Percentiles rank a stretch among this genome's conserved stretches.
These are phyloP conservation scores for Phaeosphaeriaceae sp. DNA, from an alignment of 2,329 filamentous ascomycete genomes.

Conservation along the genomic window DNA sequence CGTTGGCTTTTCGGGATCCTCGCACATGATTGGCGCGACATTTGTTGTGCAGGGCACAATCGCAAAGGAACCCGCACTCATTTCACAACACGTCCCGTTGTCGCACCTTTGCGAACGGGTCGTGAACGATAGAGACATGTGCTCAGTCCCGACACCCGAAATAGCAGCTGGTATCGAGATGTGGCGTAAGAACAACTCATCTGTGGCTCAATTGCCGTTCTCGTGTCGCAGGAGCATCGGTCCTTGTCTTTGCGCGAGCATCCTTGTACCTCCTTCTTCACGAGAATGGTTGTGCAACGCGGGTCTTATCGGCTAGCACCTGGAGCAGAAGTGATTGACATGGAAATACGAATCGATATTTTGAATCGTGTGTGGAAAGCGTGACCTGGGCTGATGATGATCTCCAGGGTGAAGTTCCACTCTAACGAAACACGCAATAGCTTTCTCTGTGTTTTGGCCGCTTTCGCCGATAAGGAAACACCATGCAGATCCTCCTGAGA, in stretches of 20 bases:
- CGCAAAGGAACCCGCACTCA: not conserved
- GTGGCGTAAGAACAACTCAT: not conserved
- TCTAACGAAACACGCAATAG: not conserved
- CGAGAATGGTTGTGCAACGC: not conserved
- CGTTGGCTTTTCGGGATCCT: not conserved
- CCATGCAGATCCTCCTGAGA: constrained; percentile 1
- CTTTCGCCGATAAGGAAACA: not conserved
- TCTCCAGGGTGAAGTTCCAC: constrained; percentile 1
- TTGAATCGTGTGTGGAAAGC: not conserved
- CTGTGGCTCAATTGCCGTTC: not conserved
- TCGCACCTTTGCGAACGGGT: not conserved
- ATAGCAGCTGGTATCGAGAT: not conserved
- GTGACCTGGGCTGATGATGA: not conserved
- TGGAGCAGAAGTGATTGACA: not conserved
- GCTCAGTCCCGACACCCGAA: not conserved
- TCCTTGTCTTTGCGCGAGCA: not conserved
- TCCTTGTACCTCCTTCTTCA: not conserved
- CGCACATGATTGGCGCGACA: not conserved
- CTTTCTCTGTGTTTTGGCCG: not conserved
- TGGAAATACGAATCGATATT: not conserved
- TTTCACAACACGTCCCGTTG: not conserved
- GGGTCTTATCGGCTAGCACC: not conserved
- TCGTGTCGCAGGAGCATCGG: not conserved
- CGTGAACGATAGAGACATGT: not conserved
- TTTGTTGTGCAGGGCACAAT: not conserved